Conservation (phyloP, 768 basidiomycete species). For the Lepiota brunneoincarnata region DNA sequence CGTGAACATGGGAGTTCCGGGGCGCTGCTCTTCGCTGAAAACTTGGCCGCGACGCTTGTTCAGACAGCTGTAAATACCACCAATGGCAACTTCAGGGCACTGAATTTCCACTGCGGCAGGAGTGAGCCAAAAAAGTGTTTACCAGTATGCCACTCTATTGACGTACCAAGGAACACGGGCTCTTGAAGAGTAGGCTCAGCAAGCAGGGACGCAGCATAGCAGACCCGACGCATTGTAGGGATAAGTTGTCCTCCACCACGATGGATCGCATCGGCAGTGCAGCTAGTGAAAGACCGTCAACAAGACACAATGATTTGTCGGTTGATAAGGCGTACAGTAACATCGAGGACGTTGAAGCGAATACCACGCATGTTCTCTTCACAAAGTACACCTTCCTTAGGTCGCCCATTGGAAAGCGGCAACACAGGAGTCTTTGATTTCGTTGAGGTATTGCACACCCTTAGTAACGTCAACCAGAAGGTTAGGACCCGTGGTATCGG, state of each 20-base stretch:
- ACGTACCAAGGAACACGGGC: conserved; percentile 87
- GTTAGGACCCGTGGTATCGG: conserved; percentile 96
- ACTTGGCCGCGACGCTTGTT: conserved; percentile 99
- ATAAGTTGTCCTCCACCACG: conserved; percentile 99
- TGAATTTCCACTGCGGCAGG: conserved; percentile 82
- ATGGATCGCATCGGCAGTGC: conserved; percentile 98
- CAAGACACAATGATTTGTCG: conserved; percentile 3
- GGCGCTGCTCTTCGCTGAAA: conserved; percentile 94
- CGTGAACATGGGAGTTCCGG: conserved; percentile 99
- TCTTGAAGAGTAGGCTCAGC: conserved; percentile 92
- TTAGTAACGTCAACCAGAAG: conserved; percentile 97
- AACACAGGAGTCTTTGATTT: conserved; percentile 99
- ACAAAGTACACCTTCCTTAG: conserved; percentile 93
- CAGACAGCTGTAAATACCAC: conserved; percentile 91
- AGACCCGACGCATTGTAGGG: conserved; percentile 93
- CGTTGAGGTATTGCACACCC: conserved; percentile 98
- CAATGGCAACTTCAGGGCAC: conserved; percentile 95
- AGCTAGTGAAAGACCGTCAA: conserved; percentile 45
- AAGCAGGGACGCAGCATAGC: conserved; percentile 93
- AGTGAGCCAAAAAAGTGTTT: background rate
- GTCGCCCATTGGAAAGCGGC: conserved; percentile 99
- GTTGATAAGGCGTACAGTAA: conserved; percentile 59
- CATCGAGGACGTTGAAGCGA: conserved; percentile 94
- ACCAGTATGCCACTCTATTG: background rate
- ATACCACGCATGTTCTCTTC: conserved; percentile 99